Evolutionary conservation across 1,284 basidiomycete species (phyloP), one percentile per base, ranked within the genome.

Genomic region (Leucoagaricus sp.): DNA sequence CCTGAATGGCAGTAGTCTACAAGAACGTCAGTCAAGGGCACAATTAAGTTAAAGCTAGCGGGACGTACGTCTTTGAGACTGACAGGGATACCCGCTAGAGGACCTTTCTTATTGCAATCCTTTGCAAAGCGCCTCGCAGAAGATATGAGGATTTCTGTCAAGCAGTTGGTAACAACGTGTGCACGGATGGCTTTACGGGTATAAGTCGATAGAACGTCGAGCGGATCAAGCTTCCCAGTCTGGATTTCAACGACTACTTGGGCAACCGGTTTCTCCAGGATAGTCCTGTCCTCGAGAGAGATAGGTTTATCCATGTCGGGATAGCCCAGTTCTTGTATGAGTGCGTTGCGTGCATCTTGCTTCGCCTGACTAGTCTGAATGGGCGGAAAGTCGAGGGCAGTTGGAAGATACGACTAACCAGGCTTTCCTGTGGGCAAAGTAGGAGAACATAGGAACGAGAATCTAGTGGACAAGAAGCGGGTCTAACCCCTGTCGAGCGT

Each of bases 111-210:
- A 57, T 78, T 76, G 60, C 76, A 78, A 0, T 68, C 61, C 50
- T 64, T 60, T 13, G 75, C 82, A 77, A 75, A 80, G 9, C 55
- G 61, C 53, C 78, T 69, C 12, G 81, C 80, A 33, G 74, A 66
- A 1, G 69, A 58, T 41, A 83, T 76, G 68, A 85, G 76, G 33
- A 85, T 68, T 64, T 84, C 82, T 2, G 83, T 83, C 58, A 84
- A 72, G 62, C 83, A 85, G 64, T 85, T 85, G 12, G 81, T 83
- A 47, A 69, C 74, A 26, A 67, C 68, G 60, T 85, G 82, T 7
- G 82, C 82, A 45, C 72, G 66, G n/a, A 84, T 66, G 0, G 82
- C 76, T 64, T 78, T 75, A 65, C 83, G 82, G 23, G 75, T 72
- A 61, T 81, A 85, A 0, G 79, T 78, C 3, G 65, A 67, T 25